Percentiles rank a stretch among this genome's conserved stretches.
Evolutionary conservation across 2,329 filamentous ascomycete genomes (phyloP).

Genomic region (Colletotrichum sp.): DNA sequence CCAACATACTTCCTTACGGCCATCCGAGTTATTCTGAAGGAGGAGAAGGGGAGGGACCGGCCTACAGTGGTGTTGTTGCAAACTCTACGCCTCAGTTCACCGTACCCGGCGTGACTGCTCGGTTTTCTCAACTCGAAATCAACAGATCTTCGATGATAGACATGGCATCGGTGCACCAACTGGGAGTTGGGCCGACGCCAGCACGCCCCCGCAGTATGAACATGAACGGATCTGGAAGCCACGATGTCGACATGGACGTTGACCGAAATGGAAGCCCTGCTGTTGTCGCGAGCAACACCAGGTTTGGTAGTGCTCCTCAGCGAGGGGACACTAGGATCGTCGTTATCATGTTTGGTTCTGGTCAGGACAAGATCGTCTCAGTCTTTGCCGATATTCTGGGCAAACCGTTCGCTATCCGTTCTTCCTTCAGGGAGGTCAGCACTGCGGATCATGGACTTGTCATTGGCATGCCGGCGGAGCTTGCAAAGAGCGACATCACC

Average conservation of each 20-base stretch:
- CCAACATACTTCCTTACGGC: conserved; percentile 12
- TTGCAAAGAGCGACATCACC: conserved; percentile 62
- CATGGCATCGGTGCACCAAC: conserved; percentile 45
- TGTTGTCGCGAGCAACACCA: conserved; percentile 38
- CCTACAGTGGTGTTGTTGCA: background rate
- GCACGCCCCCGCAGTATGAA: conserved; percentile 30
- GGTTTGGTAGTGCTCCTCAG: conserved; percentile 50
- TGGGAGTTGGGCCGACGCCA: conserved; percentile 37
- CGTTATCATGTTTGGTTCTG: conserved; percentile 71
- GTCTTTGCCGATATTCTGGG: conserved; percentile 81
- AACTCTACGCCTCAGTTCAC: background rate
- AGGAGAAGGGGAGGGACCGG: conserved; percentile 19
- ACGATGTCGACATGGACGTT: conserved; percentile 33
- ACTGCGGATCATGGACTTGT: conserved; percentile 66
- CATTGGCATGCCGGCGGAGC: conserved; percentile 65
- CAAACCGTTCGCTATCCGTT: conserved; percentile 68
- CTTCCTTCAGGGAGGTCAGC: conserved; percentile 58
- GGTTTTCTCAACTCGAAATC: conserved; percentile 14
- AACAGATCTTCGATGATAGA: background rate
- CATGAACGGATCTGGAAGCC: conserved; percentile 26
- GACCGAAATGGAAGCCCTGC: conserved; percentile 40
- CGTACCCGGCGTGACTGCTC: conserved; percentile 5
- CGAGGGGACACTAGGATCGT: conserved; percentile 63
- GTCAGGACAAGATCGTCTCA: conserved; percentile 76
- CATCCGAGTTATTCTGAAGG: conserved; percentile 1